Percentiles rank a stretch among this genome's conserved stretches.
These are phyloP conservation scores for Geotrichum citri-aurantii DNA, from an alignment of 1,139 yeast genomes.

Conservation along the genomic window DNA sequence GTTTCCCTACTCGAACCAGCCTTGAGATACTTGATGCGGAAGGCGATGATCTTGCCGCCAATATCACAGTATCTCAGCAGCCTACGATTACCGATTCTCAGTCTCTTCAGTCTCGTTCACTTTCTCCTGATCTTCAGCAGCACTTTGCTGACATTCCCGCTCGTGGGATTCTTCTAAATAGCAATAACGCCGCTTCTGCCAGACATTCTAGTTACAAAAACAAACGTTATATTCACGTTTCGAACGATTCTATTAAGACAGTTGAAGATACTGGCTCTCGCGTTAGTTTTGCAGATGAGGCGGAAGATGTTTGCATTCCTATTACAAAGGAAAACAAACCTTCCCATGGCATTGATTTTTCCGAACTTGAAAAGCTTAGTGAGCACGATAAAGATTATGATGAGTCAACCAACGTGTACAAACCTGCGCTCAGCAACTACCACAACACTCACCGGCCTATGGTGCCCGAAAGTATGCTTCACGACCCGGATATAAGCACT, in stretches of 20 bases:
- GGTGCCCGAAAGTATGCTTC: conserved; percentile 3
- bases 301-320: conserved; percentile 97
- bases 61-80: neutral
- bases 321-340: conserved; percentile 58
- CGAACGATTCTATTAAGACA: conserved; percentile 17
- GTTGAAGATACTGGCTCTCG: conserved; percentile 28
- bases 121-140: neutral
- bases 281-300: conserved; percentile 45
- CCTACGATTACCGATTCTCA: neutral
- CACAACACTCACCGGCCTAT: conserved; percentile 7
- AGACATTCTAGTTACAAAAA: conserved; percentile 17
- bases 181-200: neutral
- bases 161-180: conserved; percentile 18
- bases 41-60: conserved; percentile 10
- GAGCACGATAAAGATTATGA: conserved; percentile 22
- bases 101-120: neutral
- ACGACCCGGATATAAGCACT: neutral
- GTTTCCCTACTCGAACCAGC: conserved; percentile 25
- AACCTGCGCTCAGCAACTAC: conserved; percentile 8
- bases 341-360: conserved; percentile 35
- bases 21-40: neutral
- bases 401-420: conserved; percentile 8
- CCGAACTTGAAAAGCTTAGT: conserved; percentile 37
- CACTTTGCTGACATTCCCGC: conserved; percentile 4
- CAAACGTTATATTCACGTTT: conserved; percentile 23